Conservation (phyloP, 1,284 basidiomycete genomes). For the Fereydounia khargensis region DNA sequence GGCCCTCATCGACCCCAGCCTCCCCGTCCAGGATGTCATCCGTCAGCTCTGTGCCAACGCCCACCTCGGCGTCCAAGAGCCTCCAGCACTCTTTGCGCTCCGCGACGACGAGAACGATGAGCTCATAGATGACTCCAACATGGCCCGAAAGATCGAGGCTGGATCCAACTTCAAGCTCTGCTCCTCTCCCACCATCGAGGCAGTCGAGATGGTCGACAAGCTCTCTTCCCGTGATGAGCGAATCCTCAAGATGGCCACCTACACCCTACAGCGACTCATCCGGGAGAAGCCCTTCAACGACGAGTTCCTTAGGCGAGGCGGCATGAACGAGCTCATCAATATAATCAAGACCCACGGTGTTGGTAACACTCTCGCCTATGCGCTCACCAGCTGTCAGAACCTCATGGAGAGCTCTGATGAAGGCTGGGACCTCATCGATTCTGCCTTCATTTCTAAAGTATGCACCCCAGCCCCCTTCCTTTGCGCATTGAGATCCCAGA, state of each 20-base stretch:
- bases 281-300: slow-evolving; percentile 84
- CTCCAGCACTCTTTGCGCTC: slow-evolving; percentile 76
- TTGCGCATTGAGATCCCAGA: background rate
- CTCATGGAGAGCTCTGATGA: slow-evolving; percentile 59
- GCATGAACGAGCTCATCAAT: slow-evolving; percentile 57
- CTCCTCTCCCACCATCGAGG: slow-evolving; percentile 76
- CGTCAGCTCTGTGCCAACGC: slow-evolving; percentile 57
- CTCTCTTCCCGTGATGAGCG: slow-evolving; percentile 67
- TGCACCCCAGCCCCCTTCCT: background rate
- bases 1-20: slow-evolving; percentile 40
- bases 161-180: slow-evolving; percentile 63
- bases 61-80: slow-evolving; percentile 76
- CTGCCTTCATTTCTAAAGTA: slow-evolving; percentile 69
- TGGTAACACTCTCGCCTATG: slow-evolving; percentile 85
- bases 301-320: slow-evolving; percentile 77
- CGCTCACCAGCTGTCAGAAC: slow-evolving; percentile 78
- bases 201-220: slow-evolving; percentile 74
- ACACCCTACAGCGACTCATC: slow-evolving; percentile 80
- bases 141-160: slow-evolving; percentile 48
- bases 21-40: slow-evolving; percentile 44
- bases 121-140: slow-evolving; percentile 72
- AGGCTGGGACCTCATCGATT: slow-evolving; percentile 71
- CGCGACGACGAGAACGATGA: slow-evolving; percentile 78
- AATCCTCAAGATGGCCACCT: slow-evolving; percentile 68
- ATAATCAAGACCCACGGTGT: slow-evolving; percentile 59